Base-by-base conservation (phyloP, 257 asterid genomes). In the Eustoma russellianum region DNA sequence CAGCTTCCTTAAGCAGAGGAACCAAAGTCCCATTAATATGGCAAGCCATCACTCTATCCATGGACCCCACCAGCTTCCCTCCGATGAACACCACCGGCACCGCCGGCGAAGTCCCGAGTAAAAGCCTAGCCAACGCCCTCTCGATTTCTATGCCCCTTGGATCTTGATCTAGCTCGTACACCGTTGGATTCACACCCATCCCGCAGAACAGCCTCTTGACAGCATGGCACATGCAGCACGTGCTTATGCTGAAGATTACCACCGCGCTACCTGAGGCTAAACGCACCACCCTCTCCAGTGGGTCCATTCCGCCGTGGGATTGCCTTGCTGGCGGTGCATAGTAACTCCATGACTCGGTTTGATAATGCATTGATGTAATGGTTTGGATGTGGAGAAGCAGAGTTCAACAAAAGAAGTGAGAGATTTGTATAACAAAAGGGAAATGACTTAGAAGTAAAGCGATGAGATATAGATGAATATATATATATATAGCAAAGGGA, bases 211-310 rank as follows among this genome's bases (percentile, higher is more conserved):
- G 63, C 71, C 65, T 56, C 67, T 76, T 76, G n/a, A 76, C 69
- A 0, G 82, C 82, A 60, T 76, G 82, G 64, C 82, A 69, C 82
- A 76, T 76, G 50, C 82, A 76, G 47, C 82, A 76, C 1, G 65
- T 54, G 48, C 79, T 76, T 1, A 49, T 13, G 66, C 82, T 76
- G 41, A 76, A 72, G 54, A 76, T 68, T 56, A 76, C 79, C 61
- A 76, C 78, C 19, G 82, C 76, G 33, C 73, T 68, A 7, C 69
- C 66, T 0, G 78, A 62, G 0, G 82, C 82, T 48, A 76, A 12
- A 61, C 76, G 60, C 43, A 53, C 65, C 66, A 76, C 73, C 56
- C 64, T 55, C 63, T 72, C 79, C 55, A 76, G 14, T 2, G 78
- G 65, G 59, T 76, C 75, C 15, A 38, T 38, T 33, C 52, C 54